Percentiles rank a stretch among this genome's conserved stretches.
Evolutionary conservation across 2,329 filamentous ascomycete species (phyloP).

Genomic region (Didymella arachidicola): DNA sequence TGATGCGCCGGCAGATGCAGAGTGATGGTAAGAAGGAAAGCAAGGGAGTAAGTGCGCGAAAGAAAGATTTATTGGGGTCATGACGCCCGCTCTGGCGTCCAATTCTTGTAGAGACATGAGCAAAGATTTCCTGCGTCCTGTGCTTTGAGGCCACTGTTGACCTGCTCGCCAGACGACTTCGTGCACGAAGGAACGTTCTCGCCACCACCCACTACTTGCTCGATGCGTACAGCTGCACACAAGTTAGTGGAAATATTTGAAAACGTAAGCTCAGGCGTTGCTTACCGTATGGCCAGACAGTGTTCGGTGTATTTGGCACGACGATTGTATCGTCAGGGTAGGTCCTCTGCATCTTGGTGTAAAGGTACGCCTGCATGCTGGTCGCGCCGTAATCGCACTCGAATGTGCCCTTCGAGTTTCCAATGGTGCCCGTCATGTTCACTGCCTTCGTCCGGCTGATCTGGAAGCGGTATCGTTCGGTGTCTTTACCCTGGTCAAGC

Average conservation of each 20-base stretch:
- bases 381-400: conserved; percentile 68
- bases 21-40: not conserved
- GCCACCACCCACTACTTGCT: conserved; percentile 60
- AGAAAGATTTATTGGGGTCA: not conserved
- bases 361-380: conserved; percentile 64
- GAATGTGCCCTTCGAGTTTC: conserved; percentile 55
- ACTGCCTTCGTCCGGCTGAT: conserved; percentile 63
- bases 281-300: conserved; percentile 49
- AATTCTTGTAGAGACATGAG: conserved; percentile 58
- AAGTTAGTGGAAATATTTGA: conserved; percentile 15
- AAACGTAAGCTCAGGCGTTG: too few species aligned
- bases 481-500: conserved; percentile 56
- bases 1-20: conserved; percentile 11
- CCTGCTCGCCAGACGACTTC: conserved; percentile 48
- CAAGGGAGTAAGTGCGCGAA: not conserved
- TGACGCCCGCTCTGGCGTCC: conserved; percentile 28
- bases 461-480: conserved; percentile 67
- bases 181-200: conserved; percentile 63
- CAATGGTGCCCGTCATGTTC: conserved; percentile 57
- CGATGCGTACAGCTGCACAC: conserved; percentile 60
- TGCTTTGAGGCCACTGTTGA: conserved; percentile 47
- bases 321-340: conserved; percentile 46
- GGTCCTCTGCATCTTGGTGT: conserved; percentile 61
- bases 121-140: conserved; percentile 51
- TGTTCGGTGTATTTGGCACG: conserved; percentile 40